Evolutionary conservation across 2,329 filamentous ascomycete species (phyloP).

Genomic region (Paraphoma sp.): DNA sequence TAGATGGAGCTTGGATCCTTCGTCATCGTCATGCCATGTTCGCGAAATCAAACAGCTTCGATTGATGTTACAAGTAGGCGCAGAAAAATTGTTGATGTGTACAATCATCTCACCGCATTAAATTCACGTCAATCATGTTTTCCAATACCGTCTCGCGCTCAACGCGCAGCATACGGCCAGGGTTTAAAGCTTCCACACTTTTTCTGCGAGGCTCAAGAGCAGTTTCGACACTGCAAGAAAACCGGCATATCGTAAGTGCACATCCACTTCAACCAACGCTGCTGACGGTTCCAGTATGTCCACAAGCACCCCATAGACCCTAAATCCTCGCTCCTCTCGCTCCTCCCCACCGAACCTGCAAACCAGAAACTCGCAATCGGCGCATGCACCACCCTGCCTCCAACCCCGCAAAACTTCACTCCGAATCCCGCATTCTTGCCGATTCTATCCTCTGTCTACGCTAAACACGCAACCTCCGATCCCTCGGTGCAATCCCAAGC

Average conservation of each 20-base stretch:
- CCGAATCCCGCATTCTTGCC: conserved; percentile 64
- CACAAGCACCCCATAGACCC: conserved; percentile 53
- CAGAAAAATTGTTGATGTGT: no score
- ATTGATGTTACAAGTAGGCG: no score
- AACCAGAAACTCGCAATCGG: conserved; percentile 62
- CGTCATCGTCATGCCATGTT: conserved; percentile 16
- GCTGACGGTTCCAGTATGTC: conserved; percentile 53
- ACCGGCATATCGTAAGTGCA: conserved; percentile 49
- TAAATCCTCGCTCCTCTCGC: conserved; percentile 58
- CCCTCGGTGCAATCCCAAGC: conserved; percentile 65
- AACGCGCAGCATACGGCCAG: conserved; percentile 18
- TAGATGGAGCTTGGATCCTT: conserved; percentile 22
- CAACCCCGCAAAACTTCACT: conserved; percentile 61
- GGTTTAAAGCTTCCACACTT: conserved; percentile 18
- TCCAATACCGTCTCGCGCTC: conserved; percentile 25
- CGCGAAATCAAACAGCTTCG: no score
- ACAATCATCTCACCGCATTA: background rate
- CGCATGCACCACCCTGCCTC: conserved; percentile 60
- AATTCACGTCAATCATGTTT: conserved; percentile 21
- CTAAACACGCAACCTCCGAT: conserved; percentile 61
- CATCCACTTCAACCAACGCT: background rate
- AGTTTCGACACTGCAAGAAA: conserved; percentile 52
- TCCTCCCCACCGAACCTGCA: conserved; percentile 62
- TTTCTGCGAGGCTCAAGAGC: conserved; percentile 30
- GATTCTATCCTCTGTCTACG: conserved; percentile 63